These are phyloP conservation scores for Trypanosoma melophagium DNA, from an alignment of 208 protist species.

Conservation along the genomic window DNA sequence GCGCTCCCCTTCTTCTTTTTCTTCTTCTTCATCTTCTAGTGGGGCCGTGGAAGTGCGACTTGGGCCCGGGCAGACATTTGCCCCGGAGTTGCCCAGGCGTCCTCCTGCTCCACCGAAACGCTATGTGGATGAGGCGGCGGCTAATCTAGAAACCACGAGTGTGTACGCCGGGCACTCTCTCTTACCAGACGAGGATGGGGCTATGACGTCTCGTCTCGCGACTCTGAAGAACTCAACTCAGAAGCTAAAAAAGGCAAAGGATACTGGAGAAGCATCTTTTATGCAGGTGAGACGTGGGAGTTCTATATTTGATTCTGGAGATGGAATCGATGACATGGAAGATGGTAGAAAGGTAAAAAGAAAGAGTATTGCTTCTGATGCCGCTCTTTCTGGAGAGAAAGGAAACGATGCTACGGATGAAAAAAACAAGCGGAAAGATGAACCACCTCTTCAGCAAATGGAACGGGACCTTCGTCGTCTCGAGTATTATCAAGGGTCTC, in stretches of 20 bases:
- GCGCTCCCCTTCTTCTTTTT: constrained; percentile 71
- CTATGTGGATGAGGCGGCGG: constrained; percentile 64
- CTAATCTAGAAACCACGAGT: constrained; percentile 62
- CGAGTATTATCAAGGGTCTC: constrained; percentile 80
- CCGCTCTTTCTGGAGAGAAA: neutral
- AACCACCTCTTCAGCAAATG: constrained; percentile 43
- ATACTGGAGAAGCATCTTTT: neutral
- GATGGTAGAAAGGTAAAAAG: neutral
- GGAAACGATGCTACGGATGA: constrained; percentile 20
- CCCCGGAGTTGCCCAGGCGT: constrained; percentile 41
- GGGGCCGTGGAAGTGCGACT: neutral
- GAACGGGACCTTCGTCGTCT: constrained; percentile 77
- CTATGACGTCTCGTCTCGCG: constrained; percentile 1
- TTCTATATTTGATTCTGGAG: constrained; percentile 14
- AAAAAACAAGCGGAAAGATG: constrained; percentile 14
- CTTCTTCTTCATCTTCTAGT: constrained; percentile 30
- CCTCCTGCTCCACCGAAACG: neutral
- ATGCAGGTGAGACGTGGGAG: neutral
- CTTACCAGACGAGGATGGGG: constrained; percentile 22
- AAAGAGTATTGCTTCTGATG: neutral
- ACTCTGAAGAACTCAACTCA: constrained; percentile 8
- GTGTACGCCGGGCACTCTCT: constrained; percentile 66
- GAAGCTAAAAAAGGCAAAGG: neutral
- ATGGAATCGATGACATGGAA: neutral
- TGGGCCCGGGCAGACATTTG: constrained; percentile 36